Evolutionary conservation across 495 filamentous ascomycete species (phyloP).

Genomic region (Talaromyces trachyspermus): DNA sequence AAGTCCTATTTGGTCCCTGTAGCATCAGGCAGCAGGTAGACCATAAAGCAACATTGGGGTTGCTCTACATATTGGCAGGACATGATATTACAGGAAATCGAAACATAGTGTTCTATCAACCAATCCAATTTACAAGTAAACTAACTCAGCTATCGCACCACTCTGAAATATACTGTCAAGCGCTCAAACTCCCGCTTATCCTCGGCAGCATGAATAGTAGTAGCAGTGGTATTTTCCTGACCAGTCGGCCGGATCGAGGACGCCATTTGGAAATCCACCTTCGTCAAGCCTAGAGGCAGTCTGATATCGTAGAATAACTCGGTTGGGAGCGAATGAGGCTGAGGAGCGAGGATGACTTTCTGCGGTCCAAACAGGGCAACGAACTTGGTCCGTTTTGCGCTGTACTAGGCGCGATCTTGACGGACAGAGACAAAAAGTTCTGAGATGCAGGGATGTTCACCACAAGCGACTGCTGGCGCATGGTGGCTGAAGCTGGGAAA

Average conservation of each 20-base stretch:
- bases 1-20: too few species aligned
- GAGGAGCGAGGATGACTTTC: conserved; percentile 35
- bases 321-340: conserved; percentile 34
- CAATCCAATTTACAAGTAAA: not conserved
- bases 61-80: too few species aligned
- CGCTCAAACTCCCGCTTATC: conserved; percentile 62
- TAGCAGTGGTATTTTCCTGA: conserved; percentile 42
- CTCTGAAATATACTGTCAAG: conserved; percentile 53
- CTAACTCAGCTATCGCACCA: conserved; percentile 23
- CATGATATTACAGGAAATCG: too few species aligned
- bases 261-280: conserved; percentile 55
- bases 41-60: too few species aligned
- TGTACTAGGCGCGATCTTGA: conserved; percentile 48
- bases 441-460: conserved; percentile 56
- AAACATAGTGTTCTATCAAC: too few species aligned
- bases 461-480: conserved; percentile 61
- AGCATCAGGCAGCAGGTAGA: too few species aligned
- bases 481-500: conserved; percentile 51
- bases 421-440: conserved; percentile 57
- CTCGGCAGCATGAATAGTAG: conserved; percentile 22
- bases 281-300: conserved; percentile 55
- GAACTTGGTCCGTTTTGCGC: conserved; percentile 51
- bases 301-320: conserved; percentile 53
- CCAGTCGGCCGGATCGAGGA: conserved; percentile 52
- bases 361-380: conserved; percentile 50